Base-by-base conservation (phyloP, 306 rosid genomes). In the Pachyrhizus erosus region DNA sequence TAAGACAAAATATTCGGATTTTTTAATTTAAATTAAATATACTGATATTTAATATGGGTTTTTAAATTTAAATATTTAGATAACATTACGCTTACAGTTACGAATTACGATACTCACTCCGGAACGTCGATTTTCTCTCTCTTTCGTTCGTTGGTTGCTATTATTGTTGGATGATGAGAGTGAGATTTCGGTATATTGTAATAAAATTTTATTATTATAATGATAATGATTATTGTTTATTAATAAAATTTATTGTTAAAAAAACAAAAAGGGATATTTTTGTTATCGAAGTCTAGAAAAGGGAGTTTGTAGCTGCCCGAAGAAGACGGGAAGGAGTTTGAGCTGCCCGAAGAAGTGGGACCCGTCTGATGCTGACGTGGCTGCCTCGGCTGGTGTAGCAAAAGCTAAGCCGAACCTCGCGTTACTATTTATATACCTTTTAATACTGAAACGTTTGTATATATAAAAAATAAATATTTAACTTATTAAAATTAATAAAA, bases 311-410 rank as follows among this genome's bases (percentile, higher is more conserved):
- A 69, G 75, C 88, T 90, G 83, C 87, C 90, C 87, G 86, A 42
- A 55, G 66, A 87, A 76, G 83, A 80, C 29, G 89, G 90, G 88
- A 73, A 77, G 29, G 3, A 77, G 52, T 13, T 46, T 57, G 42
- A 58, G 89, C 81, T 83, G 84, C 73, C 87, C 88, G 43, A 17
- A 2, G 15, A 10, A 42, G 13, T 13, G 70, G 92, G 88, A 64
- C 94, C 88, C 85, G 18, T 55, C 1, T 0, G 71, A 79, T 57
- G 87, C 69, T 86, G 89, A 89, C 84, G 89, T 87, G 92, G 81
- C 80, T 66, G 68, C 79, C 77, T 82, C 61, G 57, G 62, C 75
- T 0, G 52, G 86, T 85, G 71, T 71, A 75, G 67, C 34, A 15
- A 26, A 5, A 24, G 72, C 62, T 20, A 82, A 61, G 60, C 66